These are phyloP conservation scores for Coprinopsis strossmayeri DNA, from an alignment of 768 basidiomycete genomes.

Conservation along the genomic window DNA sequence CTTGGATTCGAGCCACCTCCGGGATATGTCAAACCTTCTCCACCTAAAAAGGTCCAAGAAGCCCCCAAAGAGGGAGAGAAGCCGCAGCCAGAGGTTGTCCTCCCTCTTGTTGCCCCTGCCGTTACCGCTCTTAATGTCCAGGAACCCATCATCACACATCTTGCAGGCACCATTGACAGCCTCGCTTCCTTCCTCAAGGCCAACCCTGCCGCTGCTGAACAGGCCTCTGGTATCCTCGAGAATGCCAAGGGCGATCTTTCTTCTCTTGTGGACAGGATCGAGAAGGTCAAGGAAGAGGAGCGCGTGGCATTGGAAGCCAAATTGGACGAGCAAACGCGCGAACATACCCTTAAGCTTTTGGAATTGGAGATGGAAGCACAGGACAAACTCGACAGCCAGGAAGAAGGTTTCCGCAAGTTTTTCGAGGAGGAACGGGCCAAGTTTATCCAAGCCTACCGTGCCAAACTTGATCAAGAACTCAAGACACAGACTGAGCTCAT, in stretches of 20 bases:
- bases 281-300: slow-evolving; percentile 77
- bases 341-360: slow-evolving; percentile 75
- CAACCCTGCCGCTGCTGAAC: slow-evolving; percentile 58
- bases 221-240: slow-evolving; percentile 71
- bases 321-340: slow-evolving; percentile 78
- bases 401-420: slow-evolving; percentile 77
- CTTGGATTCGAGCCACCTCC: slow-evolving; percentile 92
- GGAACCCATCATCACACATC: slow-evolving; percentile 90
- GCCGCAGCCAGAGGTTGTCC: slow-evolving; percentile 22
- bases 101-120: slow-evolving; percentile 79
- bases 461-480: slow-evolving; percentile 81
- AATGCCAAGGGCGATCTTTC: slow-evolving; percentile 78
- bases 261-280: slow-evolving; percentile 68
- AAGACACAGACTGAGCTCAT: slow-evolving; percentile 87
- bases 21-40: slow-evolving; percentile 64
- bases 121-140: slow-evolving; percentile 65
- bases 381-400: slow-evolving; percentile 79
- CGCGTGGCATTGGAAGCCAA: slow-evolving; percentile 51
- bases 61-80: slow-evolving; percentile 14
- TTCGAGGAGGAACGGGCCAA: slow-evolving; percentile 72
- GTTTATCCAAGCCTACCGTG: slow-evolving; percentile 73
- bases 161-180: slow-evolving; percentile 89
- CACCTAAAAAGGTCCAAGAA: slow-evolving; percentile 31
- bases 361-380: slow-evolving; percentile 82
- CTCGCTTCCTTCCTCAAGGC: slow-evolving; percentile 79